These are phyloP conservation scores for Dittrichia graveolens DNA, from an alignment of 129 eudicot genomes.

Conservation along the genomic window DNA sequence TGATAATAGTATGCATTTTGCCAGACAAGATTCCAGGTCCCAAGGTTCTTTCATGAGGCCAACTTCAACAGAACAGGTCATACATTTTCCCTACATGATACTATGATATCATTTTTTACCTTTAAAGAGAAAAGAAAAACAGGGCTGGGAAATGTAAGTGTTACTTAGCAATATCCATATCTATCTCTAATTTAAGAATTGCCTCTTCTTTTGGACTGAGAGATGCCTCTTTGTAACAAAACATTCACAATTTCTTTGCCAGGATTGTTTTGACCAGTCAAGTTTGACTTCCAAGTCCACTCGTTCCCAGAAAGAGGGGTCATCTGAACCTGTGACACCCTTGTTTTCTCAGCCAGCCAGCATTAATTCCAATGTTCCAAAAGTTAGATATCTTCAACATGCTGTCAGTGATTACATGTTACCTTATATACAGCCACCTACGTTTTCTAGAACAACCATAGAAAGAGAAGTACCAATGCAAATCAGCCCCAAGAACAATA, in stretches of 20 bases:
- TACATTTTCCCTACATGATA: neutral
- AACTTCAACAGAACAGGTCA: slow-evolving; percentile 29
- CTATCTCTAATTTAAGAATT: neutral
- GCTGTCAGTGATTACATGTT: neutral
- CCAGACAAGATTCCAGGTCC: slow-evolving; percentile 43
- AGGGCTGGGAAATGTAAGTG: neutral
- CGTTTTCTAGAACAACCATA: slow-evolving; percentile 25
- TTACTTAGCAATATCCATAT: neutral
- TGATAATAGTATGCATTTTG: slow-evolving; percentile 36
- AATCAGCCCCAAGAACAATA: slow-evolving; percentile 10
- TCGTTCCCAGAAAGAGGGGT: slow-evolving; percentile 7
- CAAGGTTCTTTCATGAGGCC: slow-evolving; percentile 42
- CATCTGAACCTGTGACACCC: slow-evolving; percentile 36
- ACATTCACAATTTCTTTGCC: slow-evolving; percentile 8
- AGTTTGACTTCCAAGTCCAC: slow-evolving; percentile 23
- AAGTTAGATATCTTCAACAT: slow-evolving; percentile 34
- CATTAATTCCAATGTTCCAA: slow-evolving; percentile 23
- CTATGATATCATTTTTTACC: neutral
- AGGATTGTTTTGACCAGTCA: slow-evolving; percentile 26
- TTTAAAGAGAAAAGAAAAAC: neutral
- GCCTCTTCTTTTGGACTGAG: neutral
- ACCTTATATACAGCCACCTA: slow-evolving; percentile 36
- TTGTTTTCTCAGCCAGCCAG: slow-evolving; percentile 40
- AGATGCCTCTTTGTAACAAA: neutral
- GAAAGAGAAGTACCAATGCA: slow-evolving; percentile 21